A percentile compares a stretch with the other conserved stretches of the same genome.
Evolutionary conservation across 2,329 filamentous ascomycete species (phyloP).

Genomic region (Colletotrichum eremochloae): DNA sequence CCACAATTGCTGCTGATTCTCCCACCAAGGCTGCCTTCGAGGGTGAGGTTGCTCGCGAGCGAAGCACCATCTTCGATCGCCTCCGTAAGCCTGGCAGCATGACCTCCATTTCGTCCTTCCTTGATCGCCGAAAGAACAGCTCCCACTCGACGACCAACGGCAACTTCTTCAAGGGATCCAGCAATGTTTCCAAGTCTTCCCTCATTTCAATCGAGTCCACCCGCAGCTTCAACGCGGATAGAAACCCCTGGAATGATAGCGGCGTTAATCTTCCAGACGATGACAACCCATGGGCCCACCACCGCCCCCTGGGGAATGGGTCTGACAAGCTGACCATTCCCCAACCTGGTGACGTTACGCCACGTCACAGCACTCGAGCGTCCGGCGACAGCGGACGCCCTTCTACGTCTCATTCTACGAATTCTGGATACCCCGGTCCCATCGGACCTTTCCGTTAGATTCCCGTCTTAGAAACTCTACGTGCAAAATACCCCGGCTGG

Average conservation of each 20-base stretch:
- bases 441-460: conserved; percentile 91
- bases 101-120: conserved; percentile 94
- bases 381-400: conserved; percentile 93
- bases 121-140: conserved; percentile 95
- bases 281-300: conserved; percentile 75
- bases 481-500: conserved; percentile 73
- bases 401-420: conserved; percentile 93
- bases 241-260: conserved; percentile 98
- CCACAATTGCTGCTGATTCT: conserved; percentile 84
- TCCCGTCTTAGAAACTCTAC: conserved; percentile 60
- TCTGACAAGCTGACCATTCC: conserved; percentile 75
- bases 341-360: conserved; percentile 84
- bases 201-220: conserved; percentile 96
- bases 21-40: conserved; percentile 88
- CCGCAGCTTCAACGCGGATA: conserved; percentile 88
- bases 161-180: conserved; percentile 93
- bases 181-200: conserved; percentile 92
- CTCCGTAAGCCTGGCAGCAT: conserved; percentile 96
- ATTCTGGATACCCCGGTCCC: conserved; percentile 95
- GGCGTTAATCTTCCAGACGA: conserved; percentile 95
- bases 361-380: conserved; percentile 84
- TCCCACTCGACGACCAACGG: conserved; percentile 84
- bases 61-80: conserved; percentile 88
- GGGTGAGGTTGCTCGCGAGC: conserved; percentile 83
- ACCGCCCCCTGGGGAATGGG: conserved; percentile 75